Evolutionary conservation across 2,329 filamentous ascomycete genomes (phyloP).

Genomic region (Aspergillus caelatus): DNA sequence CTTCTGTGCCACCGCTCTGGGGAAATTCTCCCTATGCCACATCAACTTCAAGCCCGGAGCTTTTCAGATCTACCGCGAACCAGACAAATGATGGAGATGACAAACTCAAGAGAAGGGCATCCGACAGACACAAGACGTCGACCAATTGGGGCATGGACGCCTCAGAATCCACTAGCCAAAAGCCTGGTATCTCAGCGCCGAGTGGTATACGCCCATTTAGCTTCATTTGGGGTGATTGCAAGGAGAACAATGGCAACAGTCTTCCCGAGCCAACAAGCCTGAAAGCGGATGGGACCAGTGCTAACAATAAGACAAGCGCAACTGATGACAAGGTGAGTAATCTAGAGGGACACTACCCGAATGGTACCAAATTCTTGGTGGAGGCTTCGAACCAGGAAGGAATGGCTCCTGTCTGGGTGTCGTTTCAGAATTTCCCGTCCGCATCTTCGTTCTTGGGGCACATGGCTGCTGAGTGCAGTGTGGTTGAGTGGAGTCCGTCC

Average conservation of each 20-base stretch:
- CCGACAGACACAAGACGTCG: neutral
- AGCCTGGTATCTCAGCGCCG: neutral
- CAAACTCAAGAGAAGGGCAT: neutral
- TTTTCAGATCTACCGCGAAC: neutral
- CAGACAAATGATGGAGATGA: neutral
- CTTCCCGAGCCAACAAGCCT: neutral
- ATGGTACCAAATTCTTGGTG: slow-evolving; percentile 21
- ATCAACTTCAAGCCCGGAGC: neutral
- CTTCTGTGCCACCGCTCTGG: neutral
- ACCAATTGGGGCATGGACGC: neutral
- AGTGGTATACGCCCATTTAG: neutral
- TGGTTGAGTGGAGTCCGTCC: slow-evolving; percentile 13
- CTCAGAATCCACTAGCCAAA: neutral
- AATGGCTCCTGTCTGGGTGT: slow-evolving; percentile 22
- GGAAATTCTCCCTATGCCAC: neutral
- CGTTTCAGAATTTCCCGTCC: slow-evolving; percentile 16
- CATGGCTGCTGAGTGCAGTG: slow-evolving; percentile 19
- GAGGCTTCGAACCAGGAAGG: slow-evolving; percentile 12
- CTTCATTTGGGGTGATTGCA: neutral
- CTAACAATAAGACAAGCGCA: neutral
- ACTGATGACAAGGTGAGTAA: neutral
- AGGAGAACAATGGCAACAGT: neutral
- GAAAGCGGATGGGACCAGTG: too few species aligned
- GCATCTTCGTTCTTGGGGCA: slow-evolving; percentile 19
- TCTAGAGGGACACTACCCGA: neutral